A percentile compares a stretch with the other conserved stretches of the same genome.
Conservation (phyloP, 1,284 basidiomycete genomes). For the Erythrobasidium hasegawianum region DNA sequence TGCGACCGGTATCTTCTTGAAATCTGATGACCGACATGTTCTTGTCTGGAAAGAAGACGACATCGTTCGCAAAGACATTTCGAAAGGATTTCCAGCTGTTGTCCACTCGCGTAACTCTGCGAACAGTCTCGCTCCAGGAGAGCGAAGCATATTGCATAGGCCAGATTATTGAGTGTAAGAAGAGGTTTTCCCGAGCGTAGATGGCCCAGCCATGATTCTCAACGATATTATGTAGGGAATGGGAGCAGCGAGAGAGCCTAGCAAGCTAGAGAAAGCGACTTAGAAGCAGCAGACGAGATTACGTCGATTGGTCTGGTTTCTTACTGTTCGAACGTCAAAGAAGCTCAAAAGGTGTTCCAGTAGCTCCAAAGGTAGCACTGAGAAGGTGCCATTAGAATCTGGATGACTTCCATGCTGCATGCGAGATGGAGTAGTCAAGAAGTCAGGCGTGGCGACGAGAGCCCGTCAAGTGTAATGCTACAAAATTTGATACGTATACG, state of each 20-base stretch:
- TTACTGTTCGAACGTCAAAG: constrained; percentile 25
- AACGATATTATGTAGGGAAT: background rate
- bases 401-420: background rate
- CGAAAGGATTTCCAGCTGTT: constrained; percentile 14
- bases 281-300: background rate
- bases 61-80: constrained; percentile 15
- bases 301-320: background rate
- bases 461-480: too few relatives aligned
- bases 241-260: constrained; percentile 18
- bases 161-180: constrained; percentile 16
- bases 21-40: constrained; percentile 24
- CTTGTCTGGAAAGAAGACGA: constrained; percentile 9
- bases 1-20: constrained; percentile 14
- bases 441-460: background rate
- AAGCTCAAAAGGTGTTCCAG: constrained; percentile 16
- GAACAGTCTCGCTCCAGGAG: constrained; percentile 2
- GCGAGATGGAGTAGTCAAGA: background rate
- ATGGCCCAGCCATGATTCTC: constrained; percentile 18
- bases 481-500: too few relatives aligned
- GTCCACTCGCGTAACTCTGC: constrained; percentile 9
- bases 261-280: constrained; percentile 16
- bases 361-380: constrained; percentile 14
- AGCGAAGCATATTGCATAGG: background rate
- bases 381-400: background rate
- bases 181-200: constrained; percentile 13